Conservation (phyloP, 148 eudicot species). For the Vaccinium myrtillus region DNA sequence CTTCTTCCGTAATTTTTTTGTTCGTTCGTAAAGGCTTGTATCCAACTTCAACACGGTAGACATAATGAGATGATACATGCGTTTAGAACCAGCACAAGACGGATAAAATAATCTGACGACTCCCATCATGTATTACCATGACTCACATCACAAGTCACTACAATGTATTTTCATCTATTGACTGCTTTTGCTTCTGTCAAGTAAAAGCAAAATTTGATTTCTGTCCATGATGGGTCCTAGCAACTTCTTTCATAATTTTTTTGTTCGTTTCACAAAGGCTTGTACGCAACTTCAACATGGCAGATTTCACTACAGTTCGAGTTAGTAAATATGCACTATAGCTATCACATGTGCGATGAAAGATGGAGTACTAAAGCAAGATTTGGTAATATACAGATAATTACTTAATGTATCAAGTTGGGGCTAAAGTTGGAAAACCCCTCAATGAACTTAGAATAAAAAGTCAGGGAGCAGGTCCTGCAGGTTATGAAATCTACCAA, state of each 20-base stretch:
- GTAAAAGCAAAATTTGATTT: not conserved
- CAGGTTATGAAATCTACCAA: not conserved
- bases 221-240: not conserved
- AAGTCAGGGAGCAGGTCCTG: not conserved
- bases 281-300: not conserved
- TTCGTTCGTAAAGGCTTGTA: not conserved
- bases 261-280: not conserved
- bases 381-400: not conserved
- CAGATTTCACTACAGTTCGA: not conserved
- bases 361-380: not conserved
- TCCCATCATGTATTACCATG: not conserved
- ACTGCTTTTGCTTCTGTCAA: not conserved
- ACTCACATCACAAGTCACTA: not conserved
- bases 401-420: not conserved
- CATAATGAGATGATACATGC: no score
- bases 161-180: not conserved
- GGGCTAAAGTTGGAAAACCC: conserved; percentile 6
- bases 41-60: not conserved
- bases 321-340: not conserved
- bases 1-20: not conserved
- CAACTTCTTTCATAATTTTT: not conserved
- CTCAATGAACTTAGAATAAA: not conserved
- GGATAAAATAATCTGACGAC: no score
- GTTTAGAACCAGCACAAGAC: no score
- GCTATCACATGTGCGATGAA: not conserved